A percentile compares a stretch with the other conserved stretches of the same genome.
These are phyloP conservation scores for Celoporthe dispersa DNA, from an alignment of 2,329 filamentous ascomycete genomes.

Conservation along the genomic window DNA sequence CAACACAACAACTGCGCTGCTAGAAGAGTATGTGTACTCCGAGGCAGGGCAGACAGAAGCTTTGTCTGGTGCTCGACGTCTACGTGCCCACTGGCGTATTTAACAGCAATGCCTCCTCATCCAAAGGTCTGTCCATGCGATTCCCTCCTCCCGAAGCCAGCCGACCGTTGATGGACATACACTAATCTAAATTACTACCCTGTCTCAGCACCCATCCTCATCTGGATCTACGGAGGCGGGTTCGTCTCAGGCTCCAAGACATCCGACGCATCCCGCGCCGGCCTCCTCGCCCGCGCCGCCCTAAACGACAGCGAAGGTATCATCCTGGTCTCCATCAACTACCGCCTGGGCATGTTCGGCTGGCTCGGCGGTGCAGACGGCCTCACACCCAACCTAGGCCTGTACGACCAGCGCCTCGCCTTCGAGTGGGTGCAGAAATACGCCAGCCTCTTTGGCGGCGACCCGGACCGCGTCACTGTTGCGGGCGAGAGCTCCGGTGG, in stretches of 20 bases:
- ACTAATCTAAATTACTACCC: slow-evolving; percentile 39
- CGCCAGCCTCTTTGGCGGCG: slow-evolving; percentile 47
- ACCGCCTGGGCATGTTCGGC: slow-evolving; percentile 53
- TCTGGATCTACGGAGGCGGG: slow-evolving; percentile 52
- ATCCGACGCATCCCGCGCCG: slow-evolving; percentile 26
- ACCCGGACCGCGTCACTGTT: slow-evolving; percentile 46
- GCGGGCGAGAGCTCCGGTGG: slow-evolving; percentile 52
- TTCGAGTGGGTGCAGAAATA: slow-evolving; percentile 50
- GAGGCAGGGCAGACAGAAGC: slow-evolving; percentile 44
- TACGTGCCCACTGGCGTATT: slow-evolving; percentile 47
- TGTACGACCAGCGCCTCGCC: slow-evolving; percentile 44
- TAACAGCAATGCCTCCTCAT: not conserved
- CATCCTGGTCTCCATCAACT: slow-evolving; percentile 54
- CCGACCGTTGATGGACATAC: slow-evolving; percentile 32
- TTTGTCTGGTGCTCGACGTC: slow-evolving; percentile 55
- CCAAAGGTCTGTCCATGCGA: slow-evolving; percentile 7
- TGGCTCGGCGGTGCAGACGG: slow-evolving; percentile 47
- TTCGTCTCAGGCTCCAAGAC: slow-evolving; percentile 50
- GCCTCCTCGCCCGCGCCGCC: slow-evolving; percentile 23
- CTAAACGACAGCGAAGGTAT: slow-evolving; percentile 38
- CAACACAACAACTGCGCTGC: slow-evolving; percentile 19
- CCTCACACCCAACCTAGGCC: slow-evolving; percentile 46
- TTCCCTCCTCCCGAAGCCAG: not conserved
- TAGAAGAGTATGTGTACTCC: slow-evolving; percentile 29
- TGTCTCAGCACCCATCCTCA: slow-evolving; percentile 46